Evolutionary conservation across 129 eudicot species (phyloP).

Genomic region (Scalesia atractyloides): DNA sequence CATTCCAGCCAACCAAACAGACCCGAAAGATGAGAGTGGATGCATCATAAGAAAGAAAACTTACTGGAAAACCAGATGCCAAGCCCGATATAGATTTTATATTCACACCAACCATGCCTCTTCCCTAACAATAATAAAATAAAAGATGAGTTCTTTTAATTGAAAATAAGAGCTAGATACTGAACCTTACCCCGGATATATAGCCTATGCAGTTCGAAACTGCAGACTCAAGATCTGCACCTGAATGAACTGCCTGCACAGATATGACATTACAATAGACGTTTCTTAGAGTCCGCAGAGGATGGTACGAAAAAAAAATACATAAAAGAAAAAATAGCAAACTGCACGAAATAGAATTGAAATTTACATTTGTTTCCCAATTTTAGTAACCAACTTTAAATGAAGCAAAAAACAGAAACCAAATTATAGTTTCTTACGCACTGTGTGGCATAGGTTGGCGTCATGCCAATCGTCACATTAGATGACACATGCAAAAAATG

Average conservation of each 20-base stretch:
- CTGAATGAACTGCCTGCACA: constrained; percentile 97
- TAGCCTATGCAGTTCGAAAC: constrained; percentile 90
- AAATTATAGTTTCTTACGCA: background rate
- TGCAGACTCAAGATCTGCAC: constrained; percentile 99
- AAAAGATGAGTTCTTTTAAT: constrained; percentile 5
- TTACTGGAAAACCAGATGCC: constrained; percentile 90
- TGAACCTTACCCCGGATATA: constrained; percentile 62
- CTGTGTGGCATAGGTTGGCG: background rate
- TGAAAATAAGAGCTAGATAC: constrained; percentile 12
- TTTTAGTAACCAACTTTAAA: background rate
- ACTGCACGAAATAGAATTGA: background rate
- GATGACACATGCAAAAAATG: background rate
- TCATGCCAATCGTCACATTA: background rate
- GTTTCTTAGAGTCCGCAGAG: constrained; percentile 8
- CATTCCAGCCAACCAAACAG: constrained; percentile 6
- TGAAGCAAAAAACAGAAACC: constrained; percentile 1
- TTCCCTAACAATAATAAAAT: constrained; percentile 59
- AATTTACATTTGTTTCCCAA: background rate
- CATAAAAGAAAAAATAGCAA: background rate
- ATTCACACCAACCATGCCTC: constrained; percentile 96
- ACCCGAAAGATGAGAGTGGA: constrained; percentile 11
- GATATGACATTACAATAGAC: constrained; percentile 5
- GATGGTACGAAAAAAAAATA: background rate
- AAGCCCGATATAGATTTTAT: constrained; percentile 88
- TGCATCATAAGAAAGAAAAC: constrained; percentile 19